These are phyloP conservation scores for Brachypodium distachyon DNA, from an alignment of 202 grass and related monocot genomes.

Conservation along the genomic window DNA sequence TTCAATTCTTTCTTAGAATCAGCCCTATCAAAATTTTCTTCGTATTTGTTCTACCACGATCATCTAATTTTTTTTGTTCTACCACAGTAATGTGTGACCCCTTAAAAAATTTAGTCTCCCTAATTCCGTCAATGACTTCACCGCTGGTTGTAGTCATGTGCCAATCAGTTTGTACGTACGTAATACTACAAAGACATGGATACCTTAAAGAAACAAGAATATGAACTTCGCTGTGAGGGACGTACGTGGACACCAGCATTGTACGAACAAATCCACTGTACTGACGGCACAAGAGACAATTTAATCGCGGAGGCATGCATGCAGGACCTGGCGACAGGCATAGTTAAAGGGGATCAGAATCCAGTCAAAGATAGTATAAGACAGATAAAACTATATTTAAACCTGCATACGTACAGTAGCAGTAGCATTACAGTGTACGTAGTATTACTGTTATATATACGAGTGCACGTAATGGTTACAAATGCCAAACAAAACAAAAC, in stretches of 20 bases:
- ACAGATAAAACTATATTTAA: background rate
- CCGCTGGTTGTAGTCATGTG: background rate
- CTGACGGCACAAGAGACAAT: background rate
- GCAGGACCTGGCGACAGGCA: constrained; percentile 4
- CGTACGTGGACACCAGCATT: background rate
- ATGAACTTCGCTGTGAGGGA: background rate
- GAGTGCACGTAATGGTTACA: background rate
- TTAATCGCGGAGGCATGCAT: background rate
- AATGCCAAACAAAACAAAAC: background rate
- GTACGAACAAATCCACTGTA: background rate
- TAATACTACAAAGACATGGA: background rate
- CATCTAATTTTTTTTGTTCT: too few species aligned
- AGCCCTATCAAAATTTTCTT: too few species aligned
- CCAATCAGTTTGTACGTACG: background rate
- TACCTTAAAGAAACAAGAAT: background rate
- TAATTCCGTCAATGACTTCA: background rate
- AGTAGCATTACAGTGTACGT: background rate
- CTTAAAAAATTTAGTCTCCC: too few species aligned
- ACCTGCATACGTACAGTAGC: background rate
- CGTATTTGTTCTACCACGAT: too few species aligned
- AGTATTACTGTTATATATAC: too few species aligned
- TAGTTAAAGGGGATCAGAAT: background rate
- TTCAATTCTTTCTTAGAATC: too few species aligned
- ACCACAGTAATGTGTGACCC: too few species aligned
- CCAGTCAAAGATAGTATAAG: background rate